These are phyloP conservation scores for Emydomyces testavorans DNA, from an alignment of 2,329 filamentous ascomycete genomes.

Conservation along the genomic window DNA sequence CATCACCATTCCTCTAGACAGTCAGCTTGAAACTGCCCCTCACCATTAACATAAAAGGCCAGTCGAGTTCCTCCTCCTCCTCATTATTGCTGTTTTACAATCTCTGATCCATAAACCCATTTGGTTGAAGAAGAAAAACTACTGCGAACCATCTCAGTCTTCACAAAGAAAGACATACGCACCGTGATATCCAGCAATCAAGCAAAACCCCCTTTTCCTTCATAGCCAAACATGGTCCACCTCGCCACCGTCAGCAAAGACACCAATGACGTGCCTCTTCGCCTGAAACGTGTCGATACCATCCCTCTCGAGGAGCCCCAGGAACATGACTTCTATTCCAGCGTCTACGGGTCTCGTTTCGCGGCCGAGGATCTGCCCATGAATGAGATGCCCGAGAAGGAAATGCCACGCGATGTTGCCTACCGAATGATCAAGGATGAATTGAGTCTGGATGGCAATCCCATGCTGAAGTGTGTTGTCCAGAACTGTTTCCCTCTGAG, in stretches of 20 bases:
- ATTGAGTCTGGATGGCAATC: slow-evolving; percentile 79
- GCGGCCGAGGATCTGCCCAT: slow-evolving; percentile 69
- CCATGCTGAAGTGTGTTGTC: slow-evolving; percentile 51
- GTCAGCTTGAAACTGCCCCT: too few species aligned
- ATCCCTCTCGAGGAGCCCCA: slow-evolving; percentile 36
- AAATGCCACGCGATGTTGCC: slow-evolving; percentile 88
- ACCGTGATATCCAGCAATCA: too few species aligned
- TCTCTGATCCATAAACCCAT: too few species aligned
- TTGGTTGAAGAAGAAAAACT: too few species aligned
- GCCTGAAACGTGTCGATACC: slow-evolving; percentile 36
- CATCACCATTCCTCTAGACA: too few species aligned
- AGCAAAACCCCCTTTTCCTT: too few species aligned
- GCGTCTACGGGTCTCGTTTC: slow-evolving; percentile 79
- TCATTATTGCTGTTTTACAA: too few species aligned
- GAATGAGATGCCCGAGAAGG: slow-evolving; percentile 73
- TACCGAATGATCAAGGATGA: slow-evolving; percentile 97
- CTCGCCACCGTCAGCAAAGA: slow-evolving; percentile 31
- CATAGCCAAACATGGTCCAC: slow-evolving; percentile 7
- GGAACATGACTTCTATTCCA: slow-evolving; percentile 51
- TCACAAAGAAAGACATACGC: too few species aligned
- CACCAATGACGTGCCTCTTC: slow-evolving; percentile 26
- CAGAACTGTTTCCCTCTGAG: not conserved
- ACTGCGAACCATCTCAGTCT: too few species aligned
- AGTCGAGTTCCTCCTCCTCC: too few species aligned
- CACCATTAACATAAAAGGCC: too few species aligned